Evolutionary conservation across 1,139 yeast genomes (phyloP), one percentile per base, ranked within the genome.

Genomic region (Scheffersomyces quercinus): DNA sequence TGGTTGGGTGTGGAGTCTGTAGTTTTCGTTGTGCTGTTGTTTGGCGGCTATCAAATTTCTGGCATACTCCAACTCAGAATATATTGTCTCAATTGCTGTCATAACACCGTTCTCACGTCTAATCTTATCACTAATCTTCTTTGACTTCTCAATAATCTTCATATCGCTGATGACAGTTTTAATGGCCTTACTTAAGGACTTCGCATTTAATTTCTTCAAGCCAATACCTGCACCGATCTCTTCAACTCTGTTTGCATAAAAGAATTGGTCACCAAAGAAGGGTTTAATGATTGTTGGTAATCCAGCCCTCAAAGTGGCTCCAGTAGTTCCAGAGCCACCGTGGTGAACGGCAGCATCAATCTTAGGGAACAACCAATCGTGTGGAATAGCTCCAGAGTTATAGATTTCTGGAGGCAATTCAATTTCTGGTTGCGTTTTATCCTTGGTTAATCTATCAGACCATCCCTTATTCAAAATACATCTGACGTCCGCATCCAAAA

Each of bases 301-400:
- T 0, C 98, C 99, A 8, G 89, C 87, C 48, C 93, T 69, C 44
- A 91, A 62, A 3, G 95, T 79, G 0, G 97, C 97, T 9, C 99
- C 99, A 0, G 98, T 90, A 0, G 98, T 89, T 1, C 99, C 99
- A 0, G 96, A 86, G 0, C 99, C 99, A 32, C 99, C 99, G 63
- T 91, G 99, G 58, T 91, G 99, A 4, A 91, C 97, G 0, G 96
- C 96, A 0, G 93, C 97, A 65, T 91, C 97, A 36, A 93, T 73
- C 50, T 80, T 82, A 0, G 93, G 87, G 64, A 91, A 91, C 36
- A 91, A 69, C 98, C 98, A 93, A 62, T 90, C 97, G 61, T 91
- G 99, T 0, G 97, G 97, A 15, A 88, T 73, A 10, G 84, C 63
- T 4, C 93, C 93, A 10, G 88, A 70, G 50, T 81, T 82, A 59